Percentiles rank a stretch among this genome's conserved stretches.
These are phyloP conservation scores for Diaporthe citrichinensis DNA, from an alignment of 2,329 filamentous ascomycete species.

Conservation along the genomic window DNA sequence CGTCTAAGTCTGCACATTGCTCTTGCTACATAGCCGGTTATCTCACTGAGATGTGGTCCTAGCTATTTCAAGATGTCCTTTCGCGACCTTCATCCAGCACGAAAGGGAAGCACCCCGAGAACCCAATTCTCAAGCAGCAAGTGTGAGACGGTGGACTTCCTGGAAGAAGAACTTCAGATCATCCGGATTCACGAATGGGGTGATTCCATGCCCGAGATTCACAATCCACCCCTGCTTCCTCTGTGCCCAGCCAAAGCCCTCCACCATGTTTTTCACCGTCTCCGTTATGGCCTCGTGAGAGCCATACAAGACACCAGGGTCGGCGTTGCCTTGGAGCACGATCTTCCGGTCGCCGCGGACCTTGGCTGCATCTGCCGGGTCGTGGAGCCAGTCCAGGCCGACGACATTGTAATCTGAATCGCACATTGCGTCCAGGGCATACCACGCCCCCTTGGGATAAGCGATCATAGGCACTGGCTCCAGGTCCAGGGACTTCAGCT, in stretches of 20 bases:
- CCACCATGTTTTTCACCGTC: conserved; percentile 87
- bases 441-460: conserved; percentile 98
- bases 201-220: conserved; percentile 96
- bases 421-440: conserved; percentile 89
- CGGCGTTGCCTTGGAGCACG: conserved; percentile 94
- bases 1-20: conserved; percentile 25
- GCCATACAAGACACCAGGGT: conserved; percentile 93
- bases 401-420: conserved; percentile 93
- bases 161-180: conserved; percentile 94
- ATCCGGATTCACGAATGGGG: conserved; percentile 93
- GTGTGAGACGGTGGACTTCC: conserved; percentile 84
- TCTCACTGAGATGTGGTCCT: background rate
- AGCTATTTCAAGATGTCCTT: background rate
- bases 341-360: conserved; percentile 81
- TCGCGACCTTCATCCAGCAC: background rate
- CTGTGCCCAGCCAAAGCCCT: conserved; percentile 81
- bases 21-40: background rate
- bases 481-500: conserved; percentile 79
- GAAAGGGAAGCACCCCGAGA: background rate
- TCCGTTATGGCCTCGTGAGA: conserved; percentile 84
- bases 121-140: conserved; percentile 47
- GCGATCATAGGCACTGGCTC: conserved; percentile 95
- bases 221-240: conserved; percentile 96
- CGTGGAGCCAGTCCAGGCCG: conserved; percentile 94
- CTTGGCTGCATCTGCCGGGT: conserved; percentile 85